These are phyloP conservation scores for Nicotiana obtusifolia DNA, from an alignment of 257 asterid species.

Conservation along the genomic window DNA sequence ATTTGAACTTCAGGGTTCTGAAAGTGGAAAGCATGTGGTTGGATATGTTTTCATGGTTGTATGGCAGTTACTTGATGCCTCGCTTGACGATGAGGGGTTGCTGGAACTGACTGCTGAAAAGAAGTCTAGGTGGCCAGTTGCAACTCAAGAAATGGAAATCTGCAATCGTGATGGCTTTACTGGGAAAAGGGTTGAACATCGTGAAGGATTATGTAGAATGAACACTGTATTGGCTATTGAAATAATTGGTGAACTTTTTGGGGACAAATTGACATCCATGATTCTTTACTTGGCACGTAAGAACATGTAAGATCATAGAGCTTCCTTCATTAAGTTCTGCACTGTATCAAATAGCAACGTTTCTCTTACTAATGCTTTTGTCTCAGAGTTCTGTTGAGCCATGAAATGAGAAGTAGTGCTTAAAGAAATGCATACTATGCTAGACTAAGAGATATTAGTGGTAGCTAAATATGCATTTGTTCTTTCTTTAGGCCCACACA, in stretches of 20 bases:
- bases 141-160: slow-evolving; percentile 71
- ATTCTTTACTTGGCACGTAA: slow-evolving; percentile 76
- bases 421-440: not conserved
- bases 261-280: slow-evolving; percentile 53
- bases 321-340: slow-evolving; percentile 7
- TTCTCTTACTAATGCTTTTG: not conserved
- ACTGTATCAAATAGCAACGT: not conserved
- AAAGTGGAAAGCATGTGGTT: slow-evolving; percentile 71
- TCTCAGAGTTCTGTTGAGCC: not conserved
- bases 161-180: slow-evolving; percentile 53
- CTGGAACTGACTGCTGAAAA: slow-evolving; percentile 71
- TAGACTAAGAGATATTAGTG: not conserved
- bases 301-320: slow-evolving; percentile 67
- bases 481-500: slow-evolving; percentile 54
- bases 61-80: slow-evolving; percentile 90
- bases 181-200: slow-evolving; percentile 55
- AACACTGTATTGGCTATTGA: slow-evolving; percentile 80
- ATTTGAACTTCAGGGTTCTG: slow-evolving; percentile 60
- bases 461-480: slow-evolving; percentile 7
- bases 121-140: slow-evolving; percentile 69
- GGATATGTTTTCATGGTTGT: slow-evolving; percentile 59
- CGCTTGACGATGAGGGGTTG: slow-evolving; percentile 86
- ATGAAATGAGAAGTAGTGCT: not conserved
- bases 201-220: slow-evolving; percentile 51
- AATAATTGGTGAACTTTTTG: slow-evolving; percentile 71